Conservation (phyloP, 208 protist genomes). For the Herpetomonas tarakana region DNA sequence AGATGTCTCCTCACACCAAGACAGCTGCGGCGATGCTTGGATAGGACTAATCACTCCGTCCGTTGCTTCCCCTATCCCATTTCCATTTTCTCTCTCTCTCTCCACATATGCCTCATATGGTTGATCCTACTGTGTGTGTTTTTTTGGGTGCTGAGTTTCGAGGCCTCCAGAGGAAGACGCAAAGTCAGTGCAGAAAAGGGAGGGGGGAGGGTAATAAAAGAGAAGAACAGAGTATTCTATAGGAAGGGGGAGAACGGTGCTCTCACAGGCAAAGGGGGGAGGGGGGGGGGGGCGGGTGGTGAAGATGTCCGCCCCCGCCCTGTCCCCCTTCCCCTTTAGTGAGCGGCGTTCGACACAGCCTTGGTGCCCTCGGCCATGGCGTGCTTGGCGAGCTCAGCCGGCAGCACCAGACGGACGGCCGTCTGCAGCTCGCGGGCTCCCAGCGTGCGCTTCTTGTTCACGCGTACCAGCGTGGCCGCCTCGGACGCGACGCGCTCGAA, state of each 20-base stretch:
- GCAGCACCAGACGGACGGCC: constrained; percentile 96
- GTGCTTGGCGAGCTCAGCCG: constrained; percentile 98
- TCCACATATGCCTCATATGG: not conserved
- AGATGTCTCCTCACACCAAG: no score
- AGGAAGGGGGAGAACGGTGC: constrained; percentile 8
- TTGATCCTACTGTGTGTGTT: no score
- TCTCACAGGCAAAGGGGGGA: not conserved
- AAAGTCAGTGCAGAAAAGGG: not conserved
- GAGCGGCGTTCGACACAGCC: constrained; percentile 90
- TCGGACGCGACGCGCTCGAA: constrained; percentile 96
- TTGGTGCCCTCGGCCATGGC: constrained; percentile 98
- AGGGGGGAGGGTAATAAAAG: no score
- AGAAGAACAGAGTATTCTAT: not conserved
- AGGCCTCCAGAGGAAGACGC: not conserved
- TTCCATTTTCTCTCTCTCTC: not conserved
- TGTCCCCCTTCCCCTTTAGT: constrained; percentile 7
- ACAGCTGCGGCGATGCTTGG: no score
- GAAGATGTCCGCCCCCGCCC: not conserved
- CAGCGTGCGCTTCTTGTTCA: constrained; percentile 95
- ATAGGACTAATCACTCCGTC: not conserved
- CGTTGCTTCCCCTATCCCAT: not conserved
- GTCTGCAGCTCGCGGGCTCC: constrained; percentile 96
- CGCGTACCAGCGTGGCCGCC: constrained; percentile 89
- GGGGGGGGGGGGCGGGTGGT: no score
- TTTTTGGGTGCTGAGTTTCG: no score